Base-by-base conservation (phyloP, 768 basidiomycete genomes). In the Podaxis mareebaensis region DNA sequence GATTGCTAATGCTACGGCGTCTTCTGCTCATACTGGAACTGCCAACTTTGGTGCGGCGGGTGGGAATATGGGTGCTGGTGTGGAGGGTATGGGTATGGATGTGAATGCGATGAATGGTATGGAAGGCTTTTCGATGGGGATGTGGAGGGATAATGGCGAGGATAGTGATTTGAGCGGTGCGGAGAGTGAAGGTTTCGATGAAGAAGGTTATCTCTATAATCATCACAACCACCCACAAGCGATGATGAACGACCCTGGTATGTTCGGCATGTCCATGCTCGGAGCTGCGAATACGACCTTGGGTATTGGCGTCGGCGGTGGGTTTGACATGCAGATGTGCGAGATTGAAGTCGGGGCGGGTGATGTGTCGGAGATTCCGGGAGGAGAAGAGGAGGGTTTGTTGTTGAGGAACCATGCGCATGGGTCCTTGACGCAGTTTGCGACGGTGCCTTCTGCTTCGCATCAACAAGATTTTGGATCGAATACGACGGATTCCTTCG, bases 321-420 rank as follows among this genome's bases (percentile, higher is more conserved):
- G 78, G 33, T 76, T 81, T 33, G 79, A 85, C 70, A 79, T 85
- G 64, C 77, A 77, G 65, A 81, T 83, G 75, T 88, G 83, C 66
- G 85, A 85, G 71, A 80, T 87, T 36, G 88, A 88, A 75, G 81
- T 89, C 36, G 76, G 74, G 24, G 86, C 85, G 3, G 76, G 76
- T 49, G 79, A 74, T 48, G 72, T 86, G 60, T 80, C 80, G 53
- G 85, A 85, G 53, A 82, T 87, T 39, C 76, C 78, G 54, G 84
- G 84, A 26, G 84, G 85, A 65, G 84, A 86, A 68, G 85, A 85
- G 64, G 86, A 85, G 15, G 75, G 86, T 39, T 72, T 85, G 30
- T 76, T 82, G 60, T 69, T 69, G 40, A 71, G 69, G 20, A 68
- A 66, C 24, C 38, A 52, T 26, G 60, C 60, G 39, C 62, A 57